Percentiles rank a stretch among this genome's conserved stretches.
These are phyloP conservation scores for Ophiostoma sp. DNA, from an alignment of 2,329 filamentous ascomycete species.

Conservation along the genomic window DNA sequence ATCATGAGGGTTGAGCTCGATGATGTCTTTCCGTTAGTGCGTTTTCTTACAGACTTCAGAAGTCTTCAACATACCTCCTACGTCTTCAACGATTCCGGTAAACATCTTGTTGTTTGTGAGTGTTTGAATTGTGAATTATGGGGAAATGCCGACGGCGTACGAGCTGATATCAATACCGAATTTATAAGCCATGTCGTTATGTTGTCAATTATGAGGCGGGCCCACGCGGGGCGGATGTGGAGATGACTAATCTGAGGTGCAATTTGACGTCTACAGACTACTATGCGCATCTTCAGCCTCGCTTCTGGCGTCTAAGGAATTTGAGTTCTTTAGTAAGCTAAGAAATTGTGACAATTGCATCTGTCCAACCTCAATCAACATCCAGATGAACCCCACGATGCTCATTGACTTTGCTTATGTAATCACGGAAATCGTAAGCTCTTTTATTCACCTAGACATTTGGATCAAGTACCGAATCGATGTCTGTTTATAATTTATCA, in stretches of 20 bases:
- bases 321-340: too few species aligned
- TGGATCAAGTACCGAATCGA: too few species aligned
- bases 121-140: not conserved
- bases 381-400: too few species aligned
- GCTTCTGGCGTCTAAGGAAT: too few species aligned
- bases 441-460: too few species aligned
- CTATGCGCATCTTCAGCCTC: too few species aligned
- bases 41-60: not conserved
- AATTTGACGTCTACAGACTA: not conserved
- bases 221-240: conserved; percentile 1
- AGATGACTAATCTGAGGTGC: not conserved
- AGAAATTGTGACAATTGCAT: too few species aligned
- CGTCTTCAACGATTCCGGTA: conserved; percentile 86
- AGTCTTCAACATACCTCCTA: conserved; percentile 65
- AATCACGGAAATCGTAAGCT: not conserved
- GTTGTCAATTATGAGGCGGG: not conserved
- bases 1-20: conserved; percentile 73
- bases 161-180: not conserved
- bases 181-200: conserved; percentile 3
- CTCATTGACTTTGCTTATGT: not conserved
- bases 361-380: not conserved
- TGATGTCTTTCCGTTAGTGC: conserved; percentile 58
- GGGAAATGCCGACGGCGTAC: not conserved
- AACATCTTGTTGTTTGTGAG: conserved; percentile 60
- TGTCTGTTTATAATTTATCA: too few species aligned